Evolutionary conservation across 257 asterid species (phyloP), one percentile per base, ranked within the genome.

Genomic region (Gynochthodes officinalis): DNA sequence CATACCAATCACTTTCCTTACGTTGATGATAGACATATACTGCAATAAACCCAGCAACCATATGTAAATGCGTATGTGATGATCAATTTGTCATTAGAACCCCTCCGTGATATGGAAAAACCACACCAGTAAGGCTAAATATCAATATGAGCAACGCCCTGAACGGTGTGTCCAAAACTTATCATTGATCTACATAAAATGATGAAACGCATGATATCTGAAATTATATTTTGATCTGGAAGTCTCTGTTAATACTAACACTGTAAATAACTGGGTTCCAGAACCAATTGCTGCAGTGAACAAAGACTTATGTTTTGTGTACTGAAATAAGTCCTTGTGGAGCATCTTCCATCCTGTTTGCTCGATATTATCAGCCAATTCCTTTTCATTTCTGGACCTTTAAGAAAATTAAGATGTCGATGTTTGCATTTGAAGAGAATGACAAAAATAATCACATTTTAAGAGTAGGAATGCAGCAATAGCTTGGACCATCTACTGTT

Each of bases 1-100:
- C 74, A 63, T 58, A 72, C 81, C 81, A 77, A 3, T 77, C n/a
- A 64, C 44, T 68, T 68, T 78, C 82, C 68, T 68, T 75, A 25
- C 73, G 73, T 60, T 59, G 78, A 73, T 25, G 60, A 67, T 68
- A 78, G 23, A 78, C 67, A 30, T 72, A 67, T 21, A 73, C 71
- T 39, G 82, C 54, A 2, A 68, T 46, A 67, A 72, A 72, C 52
- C 75, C 78, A 42, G 78, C 33, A 67, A 78, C 25, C 78, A 40
- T 37, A 48, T 11, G 75, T 60, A 58, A 73, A 40, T 53, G 71
- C 72, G 60, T 78, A 73, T 28, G 67, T 25, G 37, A 73, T 72
- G 50, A 78, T 5, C 54, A 78, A 43, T 9, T 25, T 21, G 67
- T 52, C 71, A 53, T 62, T 15, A 73, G 35, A 67, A 50, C 75